Conservation (phyloP, 169 alveolate genomes). For the Cryptosporidium parvum region DNA sequence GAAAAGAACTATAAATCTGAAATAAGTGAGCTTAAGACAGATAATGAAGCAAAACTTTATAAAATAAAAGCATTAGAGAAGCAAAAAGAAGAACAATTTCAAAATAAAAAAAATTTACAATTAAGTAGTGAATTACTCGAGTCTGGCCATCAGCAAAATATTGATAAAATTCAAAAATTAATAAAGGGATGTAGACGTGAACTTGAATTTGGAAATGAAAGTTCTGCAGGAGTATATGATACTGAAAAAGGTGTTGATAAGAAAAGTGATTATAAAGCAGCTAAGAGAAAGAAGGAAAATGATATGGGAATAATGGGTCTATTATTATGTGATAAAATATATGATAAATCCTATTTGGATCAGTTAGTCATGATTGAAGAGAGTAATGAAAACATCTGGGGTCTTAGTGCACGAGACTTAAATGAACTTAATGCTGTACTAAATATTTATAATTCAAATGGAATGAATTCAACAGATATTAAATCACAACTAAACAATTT, state of each 20-base stretch:
- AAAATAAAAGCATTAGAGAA: conserved; percentile 25
- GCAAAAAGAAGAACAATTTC: conserved; percentile 48
- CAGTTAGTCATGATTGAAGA: conserved; percentile 62
- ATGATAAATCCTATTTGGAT: conserved; percentile 24
- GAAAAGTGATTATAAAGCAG: neutral
- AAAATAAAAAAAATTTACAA: conserved; percentile 39
- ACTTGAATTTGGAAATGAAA: conserved; percentile 1
- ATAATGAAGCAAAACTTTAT: conserved; percentile 8
- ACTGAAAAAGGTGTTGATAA: neutral
- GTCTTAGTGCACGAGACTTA: conserved; percentile 58
- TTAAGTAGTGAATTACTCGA: conserved; percentile 28
- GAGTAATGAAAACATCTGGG: conserved; percentile 72
- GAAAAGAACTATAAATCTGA: conserved; percentile 19
- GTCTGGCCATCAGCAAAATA: conserved; percentile 58
- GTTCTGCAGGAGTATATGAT: neutral
- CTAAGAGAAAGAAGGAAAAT: conserved; percentile 25
- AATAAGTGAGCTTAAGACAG: conserved; percentile 21
- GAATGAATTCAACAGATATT: conserved; percentile 12
- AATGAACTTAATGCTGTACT: conserved; percentile 28
- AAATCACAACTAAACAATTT: conserved; percentile 28
- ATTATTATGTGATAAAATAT: conserved; percentile 35
- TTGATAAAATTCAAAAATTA: conserved; percentile 53
- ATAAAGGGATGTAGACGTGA: conserved; percentile 24
- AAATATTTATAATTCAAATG: conserved; percentile 1
- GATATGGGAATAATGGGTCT: conserved; percentile 40